phyloP scores from a whole-genome alignment of 2,329 filamentous ascomycete species.

The Cephalotrichum gorgonifer region DNA sequence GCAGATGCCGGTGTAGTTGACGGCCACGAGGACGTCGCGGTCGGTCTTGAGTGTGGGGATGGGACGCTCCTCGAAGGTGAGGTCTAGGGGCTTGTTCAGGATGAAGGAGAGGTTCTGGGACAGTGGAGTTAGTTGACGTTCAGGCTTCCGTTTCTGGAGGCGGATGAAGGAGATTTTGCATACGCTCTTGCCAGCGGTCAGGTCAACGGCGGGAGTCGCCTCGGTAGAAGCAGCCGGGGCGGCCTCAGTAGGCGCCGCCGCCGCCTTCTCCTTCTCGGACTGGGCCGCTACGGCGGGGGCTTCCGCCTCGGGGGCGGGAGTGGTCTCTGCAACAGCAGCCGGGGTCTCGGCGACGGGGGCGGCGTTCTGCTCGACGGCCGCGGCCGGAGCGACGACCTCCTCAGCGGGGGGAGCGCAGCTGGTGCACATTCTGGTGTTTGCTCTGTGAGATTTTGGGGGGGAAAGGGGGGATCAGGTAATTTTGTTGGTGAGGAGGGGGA shows the following conservation, averaged over 20 bases:
- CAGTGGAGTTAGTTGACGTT: not conserved
- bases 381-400: not conserved
- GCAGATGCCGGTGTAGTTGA: slow-evolving; percentile 83
- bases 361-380: not conserved
- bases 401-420: no score
- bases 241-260: not conserved
- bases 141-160: not conserved
- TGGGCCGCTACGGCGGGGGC: not conserved
- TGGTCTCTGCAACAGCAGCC: not conserved
- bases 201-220: no score
- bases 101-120: slow-evolving; percentile 72
- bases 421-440: not conserved
- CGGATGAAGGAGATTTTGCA: not conserved
- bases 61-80: slow-evolving; percentile 66
- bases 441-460: not conserved
- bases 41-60: slow-evolving; percentile 55
- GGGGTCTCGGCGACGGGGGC: not conserved
- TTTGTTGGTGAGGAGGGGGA: no score
- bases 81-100: slow-evolving; percentile 64
- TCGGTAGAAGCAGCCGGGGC: not conserved
- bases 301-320: not conserved
- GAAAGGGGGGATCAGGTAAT: not conserved
- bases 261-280: not conserved
- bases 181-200: slow-evolving; percentile 8
- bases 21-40: slow-evolving; percentile 70